Evolutionary conservation across 1,139 yeast species (phyloP), one percentile per base, ranked within the genome.

Genomic region (Nakaseomyces uthaithaninus): DNA sequence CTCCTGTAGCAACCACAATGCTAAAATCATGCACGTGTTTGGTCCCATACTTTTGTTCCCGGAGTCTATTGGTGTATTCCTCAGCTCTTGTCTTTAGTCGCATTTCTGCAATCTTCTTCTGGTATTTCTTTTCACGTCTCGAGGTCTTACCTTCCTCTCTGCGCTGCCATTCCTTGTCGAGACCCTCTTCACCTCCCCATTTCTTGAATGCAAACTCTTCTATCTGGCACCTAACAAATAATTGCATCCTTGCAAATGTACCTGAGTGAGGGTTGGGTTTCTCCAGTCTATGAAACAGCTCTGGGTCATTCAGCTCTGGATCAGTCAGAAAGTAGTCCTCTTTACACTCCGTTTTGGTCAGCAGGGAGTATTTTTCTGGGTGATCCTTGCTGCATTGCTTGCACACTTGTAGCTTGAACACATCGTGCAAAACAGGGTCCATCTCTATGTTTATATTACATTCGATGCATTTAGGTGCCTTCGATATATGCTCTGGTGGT

Each of bases 201-300:
- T 91, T 91, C 57, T 82, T 80, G 66, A 80, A 84, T 0, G 98
- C 95, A 64, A 73, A 84, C 53, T 80, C 86, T 59, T 93, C 98
- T 12, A 91, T 89, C 55, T 93, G 97, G 53, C 77, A 83, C 44
- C 98, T 67, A 37, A 91, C 63, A 60, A 80, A 93, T 41, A 93
- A 67, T 69, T 87, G 95, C 99, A 93, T 93, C 55, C 93, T 72
- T 39, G 89, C 82, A 62, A 77, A 93, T 0, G 84, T 80, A 3
- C 77, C 76, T 36, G 93, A 87, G 62, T 91, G 95, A 0, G 99
- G 99, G 55, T 93, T 93, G 6, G 95, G 89, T 52, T 89, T 84
- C 50, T 87, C 95, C 45, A 89, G 67, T 48, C 93, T 75, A 6
- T 83, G 82, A 46, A 93, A 67, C 22, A 87, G 63, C 2, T 64